phyloP scores from a whole-genome alignment of 345 rosid genomes.

The Mallotus nudiflorus region DNA sequence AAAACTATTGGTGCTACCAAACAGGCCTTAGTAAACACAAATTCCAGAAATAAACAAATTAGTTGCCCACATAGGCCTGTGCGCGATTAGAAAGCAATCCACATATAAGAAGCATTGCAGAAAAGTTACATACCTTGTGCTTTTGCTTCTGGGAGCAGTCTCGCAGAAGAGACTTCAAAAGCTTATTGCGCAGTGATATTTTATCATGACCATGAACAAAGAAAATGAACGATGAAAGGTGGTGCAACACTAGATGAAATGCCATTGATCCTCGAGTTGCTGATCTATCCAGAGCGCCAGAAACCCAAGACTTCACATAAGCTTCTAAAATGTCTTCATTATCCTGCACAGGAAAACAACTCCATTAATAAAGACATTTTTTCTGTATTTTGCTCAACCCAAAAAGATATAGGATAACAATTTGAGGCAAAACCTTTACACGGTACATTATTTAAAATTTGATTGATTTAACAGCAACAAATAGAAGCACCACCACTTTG shows the following conservation, averaged over 20 bases:
- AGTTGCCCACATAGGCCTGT: background rate
- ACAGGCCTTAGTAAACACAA: background rate
- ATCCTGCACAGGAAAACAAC: conserved; percentile 45
- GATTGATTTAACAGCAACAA: background rate
- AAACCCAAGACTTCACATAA: conserved; percentile 72
- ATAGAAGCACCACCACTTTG: background rate
- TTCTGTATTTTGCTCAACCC: background rate
- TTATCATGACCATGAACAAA: conserved; percentile 28
- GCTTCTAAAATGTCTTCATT: conserved; percentile 70
- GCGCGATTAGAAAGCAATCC: background rate
- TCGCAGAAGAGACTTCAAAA: conserved; percentile 63
- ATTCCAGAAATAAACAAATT: background rate
- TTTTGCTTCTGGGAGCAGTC: conserved; percentile 58
- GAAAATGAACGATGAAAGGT: conserved; percentile 64
- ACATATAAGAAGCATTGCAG: background rate
- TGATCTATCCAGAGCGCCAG: conserved; percentile 80
- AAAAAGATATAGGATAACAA: background rate
- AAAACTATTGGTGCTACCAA: background rate
- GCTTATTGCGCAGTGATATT: conserved; percentile 47
- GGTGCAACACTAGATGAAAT: conserved; percentile 58
- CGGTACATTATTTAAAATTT: no score
- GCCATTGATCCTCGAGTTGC: conserved; percentile 61
- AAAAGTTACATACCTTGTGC: conserved; percentile 56
- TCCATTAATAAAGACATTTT: background rate
- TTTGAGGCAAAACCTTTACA: background rate